Base-by-base conservation (phyloP, 2,329 filamentous ascomycete species). In the Diaporthe ilicicola region DNA sequence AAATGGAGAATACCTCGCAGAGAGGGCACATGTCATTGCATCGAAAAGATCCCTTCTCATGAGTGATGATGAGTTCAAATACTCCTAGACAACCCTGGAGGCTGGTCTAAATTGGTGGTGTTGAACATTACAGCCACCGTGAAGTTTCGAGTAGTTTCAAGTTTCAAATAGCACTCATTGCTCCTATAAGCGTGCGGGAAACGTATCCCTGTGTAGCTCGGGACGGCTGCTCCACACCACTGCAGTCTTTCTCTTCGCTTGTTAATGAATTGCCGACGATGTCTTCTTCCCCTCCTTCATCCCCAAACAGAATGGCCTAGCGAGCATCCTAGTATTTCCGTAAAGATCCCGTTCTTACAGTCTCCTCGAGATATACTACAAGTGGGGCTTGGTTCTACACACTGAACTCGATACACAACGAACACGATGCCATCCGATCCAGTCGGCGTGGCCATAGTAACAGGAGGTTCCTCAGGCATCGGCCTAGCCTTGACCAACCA, bases 391-490 rank as follows among this genome's bases (percentile, higher is more conserved):
- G 51, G 34, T 19, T 44, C n/a, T 51, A 51, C 22, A 51, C 4
- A 17, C 48, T 15, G 3, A 9, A 7, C 27, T 51, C 76, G 93
- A 51, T 22, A 37, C 8, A 19, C 15, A 9, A 27, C 15, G 4
- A 24, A 12, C 42, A 59, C 27, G 37, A 68, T 59, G 53, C 9
- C 66, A n/a, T 54, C 66, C 29, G 29, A 50, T 51, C 66, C 66
- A 27, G 39, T 61, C 29, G 53, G 66, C 53, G 66, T 68, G 53
- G 66, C 66, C 66, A 59, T 68, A 44, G 84, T 86, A 24, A 86
- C 85, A 44, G 85, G 86, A 17, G 86, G 84, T 74, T 87, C 85
- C 0, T 83, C 81, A 0, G 85, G 86, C 17, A 84, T 87, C 12
- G 85, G 85, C 56, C 77, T 77, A 32, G 78, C 78, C 1, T 76